phyloP scores from a whole-genome alignment of 371 early-diverging fungal species.

The Chytridium lagenaria region DNA sequence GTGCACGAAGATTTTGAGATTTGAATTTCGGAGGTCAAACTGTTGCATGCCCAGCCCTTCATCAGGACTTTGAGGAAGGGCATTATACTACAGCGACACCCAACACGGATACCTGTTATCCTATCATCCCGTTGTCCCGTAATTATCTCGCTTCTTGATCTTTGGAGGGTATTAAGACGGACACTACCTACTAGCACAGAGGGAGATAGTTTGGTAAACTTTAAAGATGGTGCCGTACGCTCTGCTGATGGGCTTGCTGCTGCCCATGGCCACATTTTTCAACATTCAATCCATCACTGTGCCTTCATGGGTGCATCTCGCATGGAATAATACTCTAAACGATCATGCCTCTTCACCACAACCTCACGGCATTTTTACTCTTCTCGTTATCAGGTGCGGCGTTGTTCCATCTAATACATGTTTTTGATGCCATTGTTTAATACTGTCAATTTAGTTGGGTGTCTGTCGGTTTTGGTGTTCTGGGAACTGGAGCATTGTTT shows the following conservation, averaged over 20 bases:
- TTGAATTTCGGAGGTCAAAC: too few species aligned
- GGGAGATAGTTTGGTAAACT: too few species aligned
- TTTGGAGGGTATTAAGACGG: too few species aligned
- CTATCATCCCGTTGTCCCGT: too few species aligned
- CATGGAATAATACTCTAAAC: conserved; percentile 8
- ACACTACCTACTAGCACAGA: too few species aligned
- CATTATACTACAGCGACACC: too few species aligned
- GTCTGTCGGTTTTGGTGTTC: conserved; percentile 44
- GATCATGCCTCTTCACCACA: neutral
- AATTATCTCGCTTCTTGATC: too few species aligned
- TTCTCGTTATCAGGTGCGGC: neutral
- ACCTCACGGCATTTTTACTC: neutral
- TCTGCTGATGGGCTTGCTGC: conserved; percentile 45
- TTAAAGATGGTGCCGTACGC: conserved; percentile 36
- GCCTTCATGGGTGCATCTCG: conserved; percentile 42
- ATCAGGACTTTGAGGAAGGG: too few species aligned
- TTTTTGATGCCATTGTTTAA: neutral
- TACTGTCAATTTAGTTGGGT: conserved; percentile 14
- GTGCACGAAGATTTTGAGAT: too few species aligned
- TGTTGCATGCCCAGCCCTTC: too few species aligned
- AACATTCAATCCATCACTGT: conserved; percentile 53
- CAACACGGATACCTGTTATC: too few species aligned
- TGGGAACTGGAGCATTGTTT: conserved; percentile 45
- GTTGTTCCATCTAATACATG: neutral
- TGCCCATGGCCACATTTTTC: conserved; percentile 51